phyloP scores from a whole-genome alignment of 495 filamentous ascomycete genomes.

The Amphirosellinia nigrospora region DNA sequence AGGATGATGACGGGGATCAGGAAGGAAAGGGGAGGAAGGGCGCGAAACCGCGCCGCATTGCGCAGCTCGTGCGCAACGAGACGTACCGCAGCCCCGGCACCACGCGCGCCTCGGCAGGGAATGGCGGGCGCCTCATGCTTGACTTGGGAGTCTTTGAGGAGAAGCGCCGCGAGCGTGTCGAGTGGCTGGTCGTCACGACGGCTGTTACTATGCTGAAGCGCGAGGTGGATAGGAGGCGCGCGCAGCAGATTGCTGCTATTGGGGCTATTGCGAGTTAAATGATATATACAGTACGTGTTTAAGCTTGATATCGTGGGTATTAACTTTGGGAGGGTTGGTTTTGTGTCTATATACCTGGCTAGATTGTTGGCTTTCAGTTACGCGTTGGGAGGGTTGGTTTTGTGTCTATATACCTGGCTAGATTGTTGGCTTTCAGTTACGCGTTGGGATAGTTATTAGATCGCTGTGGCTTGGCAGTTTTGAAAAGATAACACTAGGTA shows the following conservation, averaged over 20 bases:
- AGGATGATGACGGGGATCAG: not conserved
- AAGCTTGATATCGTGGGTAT: not conserved
- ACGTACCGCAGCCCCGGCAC: slow-evolving; percentile 44
- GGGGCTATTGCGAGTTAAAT: slow-evolving; percentile 30
- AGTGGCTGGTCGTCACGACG: slow-evolving; percentile 57
- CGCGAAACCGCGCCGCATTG: slow-evolving; percentile 44
- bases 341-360: not conserved
- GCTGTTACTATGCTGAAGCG: slow-evolving; percentile 64
- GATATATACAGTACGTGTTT: no score
- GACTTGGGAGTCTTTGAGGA: slow-evolving; percentile 38
- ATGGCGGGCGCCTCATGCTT: slow-evolving; percentile 58
- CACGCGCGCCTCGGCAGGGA: slow-evolving; percentile 49
- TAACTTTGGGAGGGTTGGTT: not conserved
- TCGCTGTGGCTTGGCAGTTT: not conserved
- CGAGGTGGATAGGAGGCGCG: slow-evolving; percentile 60
- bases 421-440: not conserved
- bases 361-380: not conserved
- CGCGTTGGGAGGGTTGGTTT: not conserved
- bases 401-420: not conserved
- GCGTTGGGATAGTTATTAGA: not conserved
- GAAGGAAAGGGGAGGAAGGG: slow-evolving; percentile 9
- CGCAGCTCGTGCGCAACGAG: slow-evolving; percentile 52
- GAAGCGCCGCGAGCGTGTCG: slow-evolving; percentile 41
- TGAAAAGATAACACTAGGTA: not conserved
- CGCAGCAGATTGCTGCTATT: slow-evolving; percentile 53